Percentiles rank a stretch among this genome's conserved stretches.
phyloP scores from a whole-genome alignment of 495 filamentous ascomycete genomes.

The Lindgomyces ingoldianus region DNA sequence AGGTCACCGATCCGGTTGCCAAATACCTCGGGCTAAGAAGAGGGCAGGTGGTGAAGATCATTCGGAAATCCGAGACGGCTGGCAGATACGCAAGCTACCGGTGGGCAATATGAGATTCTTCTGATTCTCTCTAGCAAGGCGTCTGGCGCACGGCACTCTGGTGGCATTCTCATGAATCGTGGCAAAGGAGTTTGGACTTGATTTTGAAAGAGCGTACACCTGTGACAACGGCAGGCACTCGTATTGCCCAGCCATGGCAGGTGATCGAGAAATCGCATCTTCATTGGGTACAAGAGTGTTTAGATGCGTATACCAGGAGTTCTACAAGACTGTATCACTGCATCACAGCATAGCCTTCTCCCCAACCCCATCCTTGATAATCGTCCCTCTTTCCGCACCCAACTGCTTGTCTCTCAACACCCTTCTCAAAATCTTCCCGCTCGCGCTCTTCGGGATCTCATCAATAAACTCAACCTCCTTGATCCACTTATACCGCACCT shows the following conservation, averaged over 20 bases:
- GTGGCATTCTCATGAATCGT: background rate
- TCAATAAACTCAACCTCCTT: conserved; percentile 63
- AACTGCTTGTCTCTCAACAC: conserved; percentile 52
- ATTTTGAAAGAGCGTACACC: too few species aligned
- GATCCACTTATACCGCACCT: conserved; percentile 68
- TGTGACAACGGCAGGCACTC: too few species aligned
- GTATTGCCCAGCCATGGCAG: too few species aligned
- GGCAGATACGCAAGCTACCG: conserved; percentile 75
- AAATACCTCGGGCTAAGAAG: conserved; percentile 87
- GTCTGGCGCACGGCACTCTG: conserved; percentile 17
- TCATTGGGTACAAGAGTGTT: background rate
- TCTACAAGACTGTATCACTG: background rate
- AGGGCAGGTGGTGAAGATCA: conserved; percentile 98
- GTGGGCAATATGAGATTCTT: conserved; percentile 58
- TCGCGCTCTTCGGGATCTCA: conserved; percentile 67
- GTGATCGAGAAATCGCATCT: background rate
- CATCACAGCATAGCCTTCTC: conserved; percentile 47
- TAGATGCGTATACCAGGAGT: background rate
- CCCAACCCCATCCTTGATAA: conserved; percentile 46
- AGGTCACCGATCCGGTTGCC: conserved; percentile 87
- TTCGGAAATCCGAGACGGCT: conserved; percentile 76
- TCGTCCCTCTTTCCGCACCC: conserved; percentile 31
- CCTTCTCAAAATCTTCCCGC: conserved; percentile 67
- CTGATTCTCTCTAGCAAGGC: conserved; percentile 14
- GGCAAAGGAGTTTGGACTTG: background rate